phyloP scores from a whole-genome alignment of 2,329 filamentous ascomycete genomes.

The Colletotrichum noveboracense region DNA sequence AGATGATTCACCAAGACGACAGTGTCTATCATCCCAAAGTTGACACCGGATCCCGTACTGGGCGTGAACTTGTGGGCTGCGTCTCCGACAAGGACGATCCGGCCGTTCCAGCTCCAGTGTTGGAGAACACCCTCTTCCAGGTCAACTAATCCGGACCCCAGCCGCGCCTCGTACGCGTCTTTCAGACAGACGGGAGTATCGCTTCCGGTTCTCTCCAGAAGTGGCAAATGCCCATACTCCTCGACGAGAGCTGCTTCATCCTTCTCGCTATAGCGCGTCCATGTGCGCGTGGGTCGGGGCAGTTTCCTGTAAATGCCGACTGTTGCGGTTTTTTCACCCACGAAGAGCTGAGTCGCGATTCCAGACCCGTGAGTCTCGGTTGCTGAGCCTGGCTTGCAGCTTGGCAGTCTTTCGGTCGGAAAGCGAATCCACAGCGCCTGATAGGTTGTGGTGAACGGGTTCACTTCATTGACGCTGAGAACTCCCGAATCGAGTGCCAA shows the following conservation, averaged over 20 bases:
- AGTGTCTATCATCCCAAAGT: constrained; percentile 36
- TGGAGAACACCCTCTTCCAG: constrained; percentile 38
- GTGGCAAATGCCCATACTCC: constrained; percentile 29
- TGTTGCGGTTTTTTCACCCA: constrained; percentile 25
- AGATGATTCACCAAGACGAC: constrained; percentile 31
- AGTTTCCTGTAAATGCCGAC: constrained; percentile 32
- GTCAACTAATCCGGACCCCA: constrained; percentile 28
- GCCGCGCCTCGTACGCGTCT: constrained; percentile 28
- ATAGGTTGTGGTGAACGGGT: constrained; percentile 22
- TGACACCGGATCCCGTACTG: constrained; percentile 36
- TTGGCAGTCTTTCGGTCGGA: not conserved
- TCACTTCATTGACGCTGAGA: not conserved
- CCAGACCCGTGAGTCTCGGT: constrained; percentile 21
- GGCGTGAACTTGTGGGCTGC: constrained; percentile 39
- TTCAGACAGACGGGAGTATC: constrained; percentile 19
- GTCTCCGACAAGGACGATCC: constrained; percentile 39
- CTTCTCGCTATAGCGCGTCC: constrained; percentile 30
- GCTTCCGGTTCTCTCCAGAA: constrained; percentile 19
- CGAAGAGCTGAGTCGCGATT: constrained; percentile 29
- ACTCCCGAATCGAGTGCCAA: not conserved
- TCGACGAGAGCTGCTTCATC: constrained; percentile 30
- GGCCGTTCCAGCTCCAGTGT: constrained; percentile 30
- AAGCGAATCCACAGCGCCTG: constrained; percentile 26
- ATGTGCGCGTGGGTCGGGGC: constrained; percentile 27
- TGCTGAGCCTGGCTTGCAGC: not conserved